phyloP scores from a whole-genome alignment of 2,329 filamentous ascomycete species.

The Teratosphaeria epicoccoides region DNA sequence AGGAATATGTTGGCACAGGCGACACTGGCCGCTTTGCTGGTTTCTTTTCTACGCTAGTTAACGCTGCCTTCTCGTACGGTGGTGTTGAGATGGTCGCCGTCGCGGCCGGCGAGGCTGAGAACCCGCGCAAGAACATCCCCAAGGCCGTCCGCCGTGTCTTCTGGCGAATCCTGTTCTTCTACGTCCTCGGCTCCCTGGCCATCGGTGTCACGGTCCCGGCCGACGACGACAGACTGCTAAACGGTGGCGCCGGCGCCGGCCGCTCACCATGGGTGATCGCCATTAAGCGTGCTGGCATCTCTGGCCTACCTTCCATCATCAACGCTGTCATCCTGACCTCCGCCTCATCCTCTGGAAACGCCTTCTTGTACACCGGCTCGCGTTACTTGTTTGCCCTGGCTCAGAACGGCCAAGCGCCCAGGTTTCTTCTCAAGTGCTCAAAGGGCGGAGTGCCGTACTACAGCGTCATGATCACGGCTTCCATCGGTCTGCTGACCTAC shows the following conservation, averaged over 20 bases:
- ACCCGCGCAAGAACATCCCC: conserved; percentile 63
- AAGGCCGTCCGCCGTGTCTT: conserved; percentile 67
- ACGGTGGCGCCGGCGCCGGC: conserved; percentile 27
- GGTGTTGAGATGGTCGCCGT: conserved; percentile 69
- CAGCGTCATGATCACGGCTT: conserved; percentile 32
- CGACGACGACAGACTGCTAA: conserved; percentile 47
- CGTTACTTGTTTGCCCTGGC: conserved; percentile 14
- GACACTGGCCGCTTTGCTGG: conserved; percentile 33
- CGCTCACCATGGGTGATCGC: conserved; percentile 69
- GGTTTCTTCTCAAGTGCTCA: conserved; percentile 36
- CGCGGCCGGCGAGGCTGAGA: conserved; percentile 62
- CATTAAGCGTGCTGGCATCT: conserved; percentile 32
- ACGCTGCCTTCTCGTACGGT: conserved; percentile 68
- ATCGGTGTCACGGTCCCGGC: conserved; percentile 70
- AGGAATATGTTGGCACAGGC: conserved; percentile 18
- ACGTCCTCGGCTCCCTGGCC: conserved; percentile 61
- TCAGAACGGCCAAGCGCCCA: conserved; percentile 43
- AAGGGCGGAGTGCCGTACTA: conserved; percentile 34
- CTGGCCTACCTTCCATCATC: conserved; percentile 21
- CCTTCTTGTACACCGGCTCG: conserved; percentile 33
- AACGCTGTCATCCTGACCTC: conserved; percentile 15
- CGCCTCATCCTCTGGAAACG: conserved; percentile 19
- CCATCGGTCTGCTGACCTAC: conserved; percentile 47
- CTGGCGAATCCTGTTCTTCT: conserved; percentile 74
- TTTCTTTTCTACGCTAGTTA: conserved; percentile 47